These are phyloP conservation scores for Phyllosticta paracitricarpa DNA, from an alignment of 2,329 filamentous ascomycete genomes.

Conservation along the genomic window DNA sequence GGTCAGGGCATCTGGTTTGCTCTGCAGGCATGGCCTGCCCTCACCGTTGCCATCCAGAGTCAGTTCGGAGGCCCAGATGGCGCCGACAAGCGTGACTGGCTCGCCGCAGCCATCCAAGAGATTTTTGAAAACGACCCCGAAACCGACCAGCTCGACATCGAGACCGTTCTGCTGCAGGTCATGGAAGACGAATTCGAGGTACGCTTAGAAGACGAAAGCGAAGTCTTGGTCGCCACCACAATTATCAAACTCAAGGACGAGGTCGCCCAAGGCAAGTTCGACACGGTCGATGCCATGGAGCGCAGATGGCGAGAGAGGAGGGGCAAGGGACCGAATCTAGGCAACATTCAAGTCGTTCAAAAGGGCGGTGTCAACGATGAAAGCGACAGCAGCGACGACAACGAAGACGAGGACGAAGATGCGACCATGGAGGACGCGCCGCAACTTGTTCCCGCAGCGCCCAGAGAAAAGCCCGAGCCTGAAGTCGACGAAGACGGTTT, in stretches of 20 bases:
- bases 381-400: constrained; percentile 43
- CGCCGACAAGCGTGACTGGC: constrained; percentile 88
- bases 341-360: constrained; percentile 41
- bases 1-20: constrained; percentile 80
- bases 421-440: constrained; percentile 29
- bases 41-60: constrained; percentile 78
- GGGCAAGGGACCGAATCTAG: constrained; percentile 43
- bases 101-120: constrained; percentile 77
- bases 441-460: constrained; percentile 18
- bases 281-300: constrained; percentile 54
- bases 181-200: constrained; percentile 96
- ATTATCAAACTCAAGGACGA: constrained; percentile 60
- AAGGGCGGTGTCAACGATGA: constrained; percentile 41
- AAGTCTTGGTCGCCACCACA: constrained; percentile 59
- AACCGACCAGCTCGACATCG: constrained; percentile 68
- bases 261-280: constrained; percentile 51
- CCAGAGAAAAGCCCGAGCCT: constrained; percentile 24
- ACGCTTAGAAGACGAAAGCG: constrained; percentile 81
- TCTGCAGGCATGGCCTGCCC: constrained; percentile 78
- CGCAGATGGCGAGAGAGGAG: constrained; percentile 52
- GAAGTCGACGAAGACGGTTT: constrained; percentile 35
- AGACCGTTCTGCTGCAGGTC: constrained; percentile 75
- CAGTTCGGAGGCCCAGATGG: constrained; percentile 80
- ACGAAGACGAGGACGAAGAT: constrained; percentile 27
- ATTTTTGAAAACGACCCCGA: constrained; percentile 53